Base-by-base conservation (phyloP, 352 stramenopile genomes). In the Aphanomyces euteiches region DNA sequence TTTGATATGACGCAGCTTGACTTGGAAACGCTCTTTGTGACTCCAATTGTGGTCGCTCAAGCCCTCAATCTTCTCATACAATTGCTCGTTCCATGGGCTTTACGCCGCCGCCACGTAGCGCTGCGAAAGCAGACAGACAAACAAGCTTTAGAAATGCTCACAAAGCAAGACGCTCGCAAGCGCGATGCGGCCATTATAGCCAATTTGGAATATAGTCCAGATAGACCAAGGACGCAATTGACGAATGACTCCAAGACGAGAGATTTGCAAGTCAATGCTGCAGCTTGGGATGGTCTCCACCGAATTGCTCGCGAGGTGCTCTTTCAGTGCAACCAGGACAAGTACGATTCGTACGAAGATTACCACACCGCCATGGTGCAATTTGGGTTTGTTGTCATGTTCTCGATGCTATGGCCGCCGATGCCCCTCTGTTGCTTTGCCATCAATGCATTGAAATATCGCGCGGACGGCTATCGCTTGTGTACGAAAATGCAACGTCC, bases 381-480 rank as follows among this genome's bases (percentile, higher is more conserved):
- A 72, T 93, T 90, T 69, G 85, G 85, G 48, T 93, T 93, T 60
- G 84, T 92, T 15, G 84, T 92, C 69, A 93, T 93, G 85, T 93
- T 93, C 64, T 92, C 84, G 36, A 93, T 88, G 78, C 74, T 93
- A 36, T 93, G 85, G 85, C 85, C 85, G 37, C 78, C 83, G 15
- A 93, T 93, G 85, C 85, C 85, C 37, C 76, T 82, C 36, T 83
- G 76, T 13, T 93, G 85, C 41, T 87, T 93, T 73, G 53, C 89
- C 40, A 78, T 93, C 28, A 93, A 93, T 54, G 83, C 84, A 41
- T 79, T 93, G 47, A 93, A 93, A 67, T 85, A 87, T 10, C 85
- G 85, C 28, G 84, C 83, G 34, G 85, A 93, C 53, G 84, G 81
- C 5, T 93, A 87, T 63, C 84, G 85, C 3, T 47, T 93, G 21